A percentile compares a stretch with the other conserved stretches of the same genome.
phyloP scores from a whole-genome alignment of 1,139 yeast species.

The Sugiyamaella pinicola region DNA sequence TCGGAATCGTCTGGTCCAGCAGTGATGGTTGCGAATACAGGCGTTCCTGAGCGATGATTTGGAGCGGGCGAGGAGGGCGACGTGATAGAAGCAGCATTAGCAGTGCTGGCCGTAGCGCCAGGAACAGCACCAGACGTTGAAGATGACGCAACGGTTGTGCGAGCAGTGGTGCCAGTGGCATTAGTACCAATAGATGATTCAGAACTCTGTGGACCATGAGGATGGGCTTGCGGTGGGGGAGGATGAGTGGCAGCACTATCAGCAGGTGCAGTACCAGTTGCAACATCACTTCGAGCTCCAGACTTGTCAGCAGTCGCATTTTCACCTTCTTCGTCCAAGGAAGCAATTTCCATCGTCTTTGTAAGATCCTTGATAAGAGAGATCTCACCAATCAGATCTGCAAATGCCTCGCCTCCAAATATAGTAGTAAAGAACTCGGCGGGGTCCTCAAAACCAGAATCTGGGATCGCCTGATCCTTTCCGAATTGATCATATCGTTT shows the following conservation, averaged over 20 bases:
- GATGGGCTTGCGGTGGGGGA: constrained; percentile 12
- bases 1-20: constrained; percentile 4
- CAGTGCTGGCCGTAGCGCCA: not conserved
- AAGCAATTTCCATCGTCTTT: constrained; percentile 70
- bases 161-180: constrained; percentile 13
- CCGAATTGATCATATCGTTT: constrained; percentile 83
- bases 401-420: constrained; percentile 92
- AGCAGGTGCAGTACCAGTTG: constrained; percentile 19
- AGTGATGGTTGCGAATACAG: constrained; percentile 11
- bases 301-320: constrained; percentile 22
- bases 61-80: constrained; percentile 13
- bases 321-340: constrained; percentile 76
- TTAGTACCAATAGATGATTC: constrained; percentile 7
- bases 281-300: constrained; percentile 15
- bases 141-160: constrained; percentile 6
- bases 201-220: constrained; percentile 9
- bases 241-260: too few species aligned
- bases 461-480: constrained; percentile 78
- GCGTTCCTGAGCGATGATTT: constrained; percentile 5
- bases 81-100: constrained; percentile 5
- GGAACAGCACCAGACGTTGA: not conserved
- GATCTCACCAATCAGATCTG: constrained; percentile 84
- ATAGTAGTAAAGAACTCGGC: constrained; percentile 82
- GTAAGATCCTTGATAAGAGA: constrained; percentile 80
- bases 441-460: constrained; percentile 87